phyloP scores from a whole-genome alignment of 2,329 filamentous ascomycete genomes.

The Neonectria magnoliae region DNA sequence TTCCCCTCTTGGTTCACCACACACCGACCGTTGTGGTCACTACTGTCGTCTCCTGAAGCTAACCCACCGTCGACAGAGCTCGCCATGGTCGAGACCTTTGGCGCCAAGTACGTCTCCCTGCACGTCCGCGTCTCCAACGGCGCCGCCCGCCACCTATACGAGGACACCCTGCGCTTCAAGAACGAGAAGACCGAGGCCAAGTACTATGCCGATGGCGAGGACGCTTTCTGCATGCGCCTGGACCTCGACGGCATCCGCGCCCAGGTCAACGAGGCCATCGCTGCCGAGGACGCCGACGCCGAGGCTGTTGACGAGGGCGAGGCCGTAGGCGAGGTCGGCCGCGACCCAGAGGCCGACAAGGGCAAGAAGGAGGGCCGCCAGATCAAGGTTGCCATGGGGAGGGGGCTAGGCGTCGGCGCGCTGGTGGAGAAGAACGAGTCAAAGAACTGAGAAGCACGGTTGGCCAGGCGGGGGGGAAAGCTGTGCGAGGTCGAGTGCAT shows the following conservation, averaged over 20 bases:
- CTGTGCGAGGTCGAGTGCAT: not conserved
- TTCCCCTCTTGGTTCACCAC: not conserved
- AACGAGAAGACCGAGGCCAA: slow-evolving; percentile 87
- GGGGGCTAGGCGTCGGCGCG: slow-evolving; percentile 80
- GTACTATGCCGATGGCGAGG: slow-evolving; percentile 98
- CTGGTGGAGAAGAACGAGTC: slow-evolving; percentile 77
- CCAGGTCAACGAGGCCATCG: slow-evolving; percentile 52
- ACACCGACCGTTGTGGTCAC: not conserved
- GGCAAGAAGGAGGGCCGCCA: slow-evolving; percentile 50
- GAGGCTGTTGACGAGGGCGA: slow-evolving; percentile 72
- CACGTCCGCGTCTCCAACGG: slow-evolving; percentile 95
- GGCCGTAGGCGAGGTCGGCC: slow-evolving; percentile 73
- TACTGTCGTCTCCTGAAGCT: not conserved
- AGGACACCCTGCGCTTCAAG: slow-evolving; percentile 88
- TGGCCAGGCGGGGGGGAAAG: not conserved
- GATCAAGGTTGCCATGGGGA: slow-evolving; percentile 87
- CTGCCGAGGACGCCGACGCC: slow-evolving; percentile 54
- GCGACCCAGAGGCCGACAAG: slow-evolving; percentile 52
- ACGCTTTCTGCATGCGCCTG: slow-evolving; percentile 94
- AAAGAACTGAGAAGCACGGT: slow-evolving; percentile 38
- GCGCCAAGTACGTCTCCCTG: slow-evolving; percentile 90
- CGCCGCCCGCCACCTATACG: slow-evolving; percentile 91
- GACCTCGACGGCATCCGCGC: slow-evolving; percentile 73
- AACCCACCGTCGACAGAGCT: slow-evolving; percentile 68
- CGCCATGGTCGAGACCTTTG: slow-evolving; percentile 96